phyloP scores from a whole-genome alignment of 2,329 filamentous ascomycete species.

The Stagonosporopsis rhizophila region DNA sequence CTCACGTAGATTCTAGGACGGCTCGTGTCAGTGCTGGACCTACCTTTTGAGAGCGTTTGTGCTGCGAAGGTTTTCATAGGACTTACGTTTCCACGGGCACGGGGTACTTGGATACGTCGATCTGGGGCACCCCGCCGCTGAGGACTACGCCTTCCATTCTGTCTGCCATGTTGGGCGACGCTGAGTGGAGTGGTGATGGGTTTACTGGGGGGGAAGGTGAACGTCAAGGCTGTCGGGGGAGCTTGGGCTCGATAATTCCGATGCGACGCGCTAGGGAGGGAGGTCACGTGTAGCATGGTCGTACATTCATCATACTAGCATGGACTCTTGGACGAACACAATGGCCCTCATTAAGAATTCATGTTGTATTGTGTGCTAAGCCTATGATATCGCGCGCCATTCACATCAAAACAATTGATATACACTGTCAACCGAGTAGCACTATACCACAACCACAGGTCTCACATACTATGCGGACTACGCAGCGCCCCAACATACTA shows the following conservation, averaged over 20 bases:
- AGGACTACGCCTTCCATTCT: constrained; percentile 46
- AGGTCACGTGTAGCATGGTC: constrained; percentile 15
- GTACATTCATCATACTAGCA: too few relatives aligned
- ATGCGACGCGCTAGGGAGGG: constrained; percentile 1
- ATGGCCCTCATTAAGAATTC: too few relatives aligned
- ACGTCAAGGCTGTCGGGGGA: neutral
- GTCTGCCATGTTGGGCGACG: constrained; percentile 38
- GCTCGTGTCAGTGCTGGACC: constrained; percentile 7
- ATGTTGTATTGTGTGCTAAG: neutral
- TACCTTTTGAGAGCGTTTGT: constrained; percentile 1
- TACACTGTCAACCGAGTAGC: neutral
- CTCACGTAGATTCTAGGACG: constrained; percentile 46
- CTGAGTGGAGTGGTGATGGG: neutral
- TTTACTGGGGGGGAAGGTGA: neutral
- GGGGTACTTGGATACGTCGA: constrained; percentile 43
- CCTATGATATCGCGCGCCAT: neutral
- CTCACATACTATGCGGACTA: neutral
- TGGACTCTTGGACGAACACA: too few relatives aligned
- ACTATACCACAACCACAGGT: neutral
- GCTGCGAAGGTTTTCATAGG: neutral
- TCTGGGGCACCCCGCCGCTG: constrained; percentile 24
- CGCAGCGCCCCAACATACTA: neutral
- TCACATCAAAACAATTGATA: too few relatives aligned
- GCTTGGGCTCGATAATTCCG: constrained; percentile 4
- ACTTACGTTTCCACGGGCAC: constrained; percentile 49